Percentiles rank a stretch among this genome's conserved stretches.
Conservation (phyloP, 257 asterid genomes). For the Nicotiana knightiana region DNA sequence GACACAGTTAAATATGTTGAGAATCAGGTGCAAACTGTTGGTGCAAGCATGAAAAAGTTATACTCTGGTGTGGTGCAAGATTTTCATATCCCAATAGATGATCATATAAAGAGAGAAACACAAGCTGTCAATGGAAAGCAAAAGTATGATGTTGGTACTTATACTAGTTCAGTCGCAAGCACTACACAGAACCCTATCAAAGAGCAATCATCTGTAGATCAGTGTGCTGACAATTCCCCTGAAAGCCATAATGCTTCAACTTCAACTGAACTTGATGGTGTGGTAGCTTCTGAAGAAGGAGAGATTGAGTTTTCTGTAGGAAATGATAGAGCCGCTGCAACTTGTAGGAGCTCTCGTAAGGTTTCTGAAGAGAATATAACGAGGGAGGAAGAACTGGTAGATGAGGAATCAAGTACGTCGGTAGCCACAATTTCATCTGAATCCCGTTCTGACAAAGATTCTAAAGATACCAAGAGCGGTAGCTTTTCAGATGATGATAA, state of each 20-base stretch:
- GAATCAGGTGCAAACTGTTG: constrained; percentile 58
- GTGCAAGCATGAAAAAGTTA: constrained; percentile 43
- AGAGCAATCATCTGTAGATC: constrained; percentile 17
- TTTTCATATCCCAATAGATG: constrained; percentile 29
- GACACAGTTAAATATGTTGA: constrained; percentile 50
- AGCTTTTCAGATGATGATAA: constrained; percentile 10
- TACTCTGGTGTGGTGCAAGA: constrained; percentile 51
- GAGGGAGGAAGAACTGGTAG: constrained; percentile 8
- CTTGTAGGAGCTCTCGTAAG: constrained; percentile 12
- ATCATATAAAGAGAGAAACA: constrained; percentile 12
- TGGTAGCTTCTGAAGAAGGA: constrained; percentile 18
- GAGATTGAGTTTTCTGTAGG: constrained; percentile 14
- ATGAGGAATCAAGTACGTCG: constrained; percentile 3
- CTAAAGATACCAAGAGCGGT: constrained; percentile 1
- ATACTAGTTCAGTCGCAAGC: constrained; percentile 2
- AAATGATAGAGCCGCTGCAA: constrained; percentile 12
- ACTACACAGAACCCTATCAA: constrained; percentile 12
- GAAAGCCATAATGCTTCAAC: neutral
- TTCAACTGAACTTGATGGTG: constrained; percentile 1
- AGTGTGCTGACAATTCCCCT: constrained; percentile 10
- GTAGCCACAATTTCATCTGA: constrained; percentile 10
- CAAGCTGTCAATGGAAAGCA: constrained; percentile 13
- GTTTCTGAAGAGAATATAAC: constrained; percentile 12
- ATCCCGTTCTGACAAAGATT: constrained; percentile 10
- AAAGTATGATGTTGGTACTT: constrained; percentile 6